These are phyloP conservation scores for Talaromyces borbonicus DNA, from an alignment of 495 filamentous ascomycete genomes.

Conservation along the genomic window DNA sequence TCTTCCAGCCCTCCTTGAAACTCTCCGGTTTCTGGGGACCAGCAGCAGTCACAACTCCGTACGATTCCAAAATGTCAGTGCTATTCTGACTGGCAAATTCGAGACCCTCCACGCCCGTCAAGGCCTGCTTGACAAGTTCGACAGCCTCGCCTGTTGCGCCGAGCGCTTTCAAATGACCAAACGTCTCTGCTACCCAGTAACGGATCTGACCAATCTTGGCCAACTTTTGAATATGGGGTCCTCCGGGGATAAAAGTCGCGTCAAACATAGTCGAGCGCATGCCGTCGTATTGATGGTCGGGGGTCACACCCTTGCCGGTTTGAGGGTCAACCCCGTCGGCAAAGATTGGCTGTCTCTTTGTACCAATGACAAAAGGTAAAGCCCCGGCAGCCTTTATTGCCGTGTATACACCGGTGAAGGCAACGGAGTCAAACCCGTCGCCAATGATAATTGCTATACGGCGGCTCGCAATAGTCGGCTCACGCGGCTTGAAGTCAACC, in stretches of 20 bases:
- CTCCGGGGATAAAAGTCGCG: constrained; percentile 70
- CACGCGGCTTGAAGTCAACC: constrained; percentile 49
- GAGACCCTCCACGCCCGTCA: constrained; percentile 46
- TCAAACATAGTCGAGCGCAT: constrained; percentile 84
- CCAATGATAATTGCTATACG: constrained; percentile 70
- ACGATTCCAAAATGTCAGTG: constrained; percentile 50
- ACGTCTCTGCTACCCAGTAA: constrained; percentile 79
- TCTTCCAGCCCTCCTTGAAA: constrained; percentile 44
- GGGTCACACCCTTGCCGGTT: constrained; percentile 43
- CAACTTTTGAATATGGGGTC: constrained; percentile 50
- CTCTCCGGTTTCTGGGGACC: constrained; percentile 39
- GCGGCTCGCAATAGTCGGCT: constrained; percentile 60
- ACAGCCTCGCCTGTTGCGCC: constrained; percentile 65
- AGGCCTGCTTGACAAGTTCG: constrained; percentile 47
- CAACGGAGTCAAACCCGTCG: constrained; percentile 64
- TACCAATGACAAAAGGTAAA: constrained; percentile 64
- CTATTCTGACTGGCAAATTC: constrained; percentile 28
- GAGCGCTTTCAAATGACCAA: constrained; percentile 71
- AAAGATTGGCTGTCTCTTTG: constrained; percentile 40
- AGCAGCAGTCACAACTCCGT: constrained; percentile 58
- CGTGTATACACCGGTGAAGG: constrained; percentile 54
- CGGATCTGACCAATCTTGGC: constrained; percentile 65
- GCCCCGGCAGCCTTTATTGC: constrained; percentile 53
- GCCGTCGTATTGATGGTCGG: constrained; percentile 75
- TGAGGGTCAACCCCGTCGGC: constrained; percentile 40